Evolutionary conservation across 164 flowering plant genomes (phyloP), one percentile per base, ranked within the genome.

Genomic region (Stephania cephalantha): DNA sequence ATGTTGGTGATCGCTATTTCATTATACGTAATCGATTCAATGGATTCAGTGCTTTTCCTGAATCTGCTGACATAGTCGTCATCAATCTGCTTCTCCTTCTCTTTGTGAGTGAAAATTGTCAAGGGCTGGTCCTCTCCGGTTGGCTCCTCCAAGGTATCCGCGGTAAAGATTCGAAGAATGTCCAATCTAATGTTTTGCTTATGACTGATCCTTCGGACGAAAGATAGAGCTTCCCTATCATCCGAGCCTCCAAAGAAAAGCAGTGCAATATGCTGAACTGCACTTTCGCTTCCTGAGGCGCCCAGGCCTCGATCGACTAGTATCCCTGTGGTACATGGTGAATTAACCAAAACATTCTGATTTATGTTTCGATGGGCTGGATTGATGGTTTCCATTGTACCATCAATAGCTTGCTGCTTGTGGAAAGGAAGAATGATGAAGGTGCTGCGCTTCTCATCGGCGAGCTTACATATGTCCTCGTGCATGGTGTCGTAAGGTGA

Each of bases 181-280:
- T 82, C 77, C 9, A 84, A 75, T 30, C 50, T 77, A 1, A 77
- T 66, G 5, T 69, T 75, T 0, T 77, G 79, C 22, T 80, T 79
- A 7, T 69, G 72, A 2, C 79, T 71, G 79, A 84, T 77, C 48
- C 85, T 69, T 75, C 63, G 63, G 1, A 76, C 83, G 31, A 75
- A 82, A 4, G 83, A 72, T 31, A 84, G 68, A 0, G 86, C 86
- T 48, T 84, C 86, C 8, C 83, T 68, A 46, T 84, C 86, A 31
- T 84, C 86, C 0, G 82, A 79, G 18, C 86, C 86, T 13, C 85
- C 85, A 13, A 84, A 73, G 73, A 78, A 84, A 1, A 84, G 25
- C 46, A 84, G 68, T 0, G 74, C 79, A 17, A 82, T 44, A 44
- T 79, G 74, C 58, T 79, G 82, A 1, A 74, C n/a, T 11, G 71